Percentiles rank a stretch among this genome's conserved stretches.
phyloP scores from a whole-genome alignment of 176 grass and related monocot species.

The Sorghum bicolor region Sorghum_bicolor_NCBIv3 NC_012870.2:58664001-58664500 shows the following conservation, averaged over 20 bases:
- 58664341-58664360: conserved; percentile 12
- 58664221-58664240: conserved; percentile 56
- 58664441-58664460: conserved; percentile 69
- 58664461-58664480: conserved; percentile 89
- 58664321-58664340: conserved; percentile 63
- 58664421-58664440: conserved; percentile 35
- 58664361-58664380: conserved; percentile 63
- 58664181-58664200: conserved; percentile 64
- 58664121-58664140: conserved; percentile 72
- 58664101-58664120: conserved; percentile 54
- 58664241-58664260: conserved; percentile 41
- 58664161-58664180: conserved; percentile 62
- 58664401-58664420: conserved; percentile 54
- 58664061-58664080: conserved; percentile 67
- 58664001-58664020: conserved; percentile 34
- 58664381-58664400: conserved; percentile 22
- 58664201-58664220: conserved; percentile 55
- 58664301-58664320: conserved; percentile 48
- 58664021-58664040: conserved; percentile 45
- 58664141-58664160: conserved; percentile 60
- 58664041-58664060: conserved; percentile 51
- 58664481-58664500: conserved; percentile 71
- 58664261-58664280: conserved; percentile 53
- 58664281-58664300: conserved; percentile 44
- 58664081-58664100: conserved; percentile 58